Percentiles rank a stretch among this genome's conserved stretches.
Evolutionary conservation across 1,284 basidiomycete genomes (phyloP).

Genomic region (Irpex sp.): DNA sequence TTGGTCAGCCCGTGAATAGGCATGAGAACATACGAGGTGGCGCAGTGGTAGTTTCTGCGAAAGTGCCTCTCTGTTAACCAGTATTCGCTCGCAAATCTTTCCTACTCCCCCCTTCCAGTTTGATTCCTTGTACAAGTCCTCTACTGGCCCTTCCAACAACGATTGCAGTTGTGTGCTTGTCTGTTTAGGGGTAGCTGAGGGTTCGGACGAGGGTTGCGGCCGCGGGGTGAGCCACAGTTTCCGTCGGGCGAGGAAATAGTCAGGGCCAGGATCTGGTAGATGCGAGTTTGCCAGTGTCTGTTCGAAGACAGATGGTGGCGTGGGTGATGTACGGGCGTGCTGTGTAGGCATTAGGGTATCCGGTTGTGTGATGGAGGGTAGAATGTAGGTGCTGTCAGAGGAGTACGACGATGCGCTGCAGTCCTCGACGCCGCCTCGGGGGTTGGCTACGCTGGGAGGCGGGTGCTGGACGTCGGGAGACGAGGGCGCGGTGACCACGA

Average conservation of each 20-base stretch:
- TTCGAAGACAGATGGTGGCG: constrained; percentile 29
- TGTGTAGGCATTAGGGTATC: constrained; percentile 1
- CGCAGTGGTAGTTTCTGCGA: constrained; percentile 53
- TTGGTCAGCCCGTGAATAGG: neutral
- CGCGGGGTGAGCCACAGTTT: constrained; percentile 47
- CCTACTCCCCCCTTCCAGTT: constrained; percentile 54
- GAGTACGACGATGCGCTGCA: neutral
- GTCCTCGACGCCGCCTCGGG: neutral
- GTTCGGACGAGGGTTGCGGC: constrained; percentile 14
- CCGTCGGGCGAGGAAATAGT: constrained; percentile 54
- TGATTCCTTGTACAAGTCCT: constrained; percentile 33
- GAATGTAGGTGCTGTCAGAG: neutral
- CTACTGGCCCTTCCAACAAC: constrained; percentile 46
- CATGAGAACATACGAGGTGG: constrained; percentile 46
- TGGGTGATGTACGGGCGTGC: neutral
- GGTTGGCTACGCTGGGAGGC: neutral
- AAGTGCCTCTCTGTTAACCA: constrained; percentile 44
- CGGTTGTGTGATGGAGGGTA: neutral
- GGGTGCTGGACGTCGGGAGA: constrained; percentile 17
- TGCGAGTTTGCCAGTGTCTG: constrained; percentile 28
- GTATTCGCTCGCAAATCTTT: constrained; percentile 58
- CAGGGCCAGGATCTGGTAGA: constrained; percentile 59
- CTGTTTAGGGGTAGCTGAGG: constrained; percentile 17
- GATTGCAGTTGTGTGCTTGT: constrained; percentile 44
- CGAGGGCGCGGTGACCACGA: constrained; percentile 23